Evolutionary conservation across 768 basidiomycete species (phyloP).

Genomic region (Boletellus ananas): DNA sequence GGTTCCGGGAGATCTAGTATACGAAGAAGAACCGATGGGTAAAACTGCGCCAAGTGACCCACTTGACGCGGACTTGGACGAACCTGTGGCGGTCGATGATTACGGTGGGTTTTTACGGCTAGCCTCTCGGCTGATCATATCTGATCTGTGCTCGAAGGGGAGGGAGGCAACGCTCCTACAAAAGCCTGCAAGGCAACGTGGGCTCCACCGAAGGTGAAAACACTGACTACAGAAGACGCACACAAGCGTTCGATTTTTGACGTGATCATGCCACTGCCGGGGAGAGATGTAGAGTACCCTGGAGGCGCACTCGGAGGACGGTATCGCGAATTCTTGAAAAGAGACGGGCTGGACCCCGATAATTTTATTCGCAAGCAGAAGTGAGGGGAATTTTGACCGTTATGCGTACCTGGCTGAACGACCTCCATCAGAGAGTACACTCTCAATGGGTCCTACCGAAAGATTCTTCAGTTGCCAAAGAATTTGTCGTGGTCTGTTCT

Average conservation of each 20-base stretch:
- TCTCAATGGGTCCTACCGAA: conserved; percentile 89
- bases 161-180: conserved; percentile 13
- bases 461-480: conserved; percentile 81
- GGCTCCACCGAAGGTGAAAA: conserved; percentile 68
- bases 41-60: conserved; percentile 28
- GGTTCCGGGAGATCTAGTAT: conserved; percentile 88
- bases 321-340: conserved; percentile 74
- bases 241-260: conserved; percentile 86
- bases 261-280: conserved; percentile 96
- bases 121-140: not conserved
- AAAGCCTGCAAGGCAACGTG: conserved; percentile 41
- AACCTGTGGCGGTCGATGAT: conserved; percentile 34
- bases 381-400: conserved; percentile 39
- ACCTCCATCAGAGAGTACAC: conserved; percentile 71
- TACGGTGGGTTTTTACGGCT: conserved; percentile 23
- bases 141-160: conserved; percentile 19
- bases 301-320: conserved; percentile 82
- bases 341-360: conserved; percentile 88
- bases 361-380: conserved; percentile 88
- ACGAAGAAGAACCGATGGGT: conserved; percentile 41
- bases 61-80: conserved; percentile 27
- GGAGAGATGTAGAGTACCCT: conserved; percentile 91
- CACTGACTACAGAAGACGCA: conserved; percentile 72
- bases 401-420: conserved; percentile 4
- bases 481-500: conserved; percentile 79